These are phyloP conservation scores for Aspergillus ochraceus DNA, from an alignment of 2,329 filamentous ascomycete species.

Conservation along the genomic window DNA sequence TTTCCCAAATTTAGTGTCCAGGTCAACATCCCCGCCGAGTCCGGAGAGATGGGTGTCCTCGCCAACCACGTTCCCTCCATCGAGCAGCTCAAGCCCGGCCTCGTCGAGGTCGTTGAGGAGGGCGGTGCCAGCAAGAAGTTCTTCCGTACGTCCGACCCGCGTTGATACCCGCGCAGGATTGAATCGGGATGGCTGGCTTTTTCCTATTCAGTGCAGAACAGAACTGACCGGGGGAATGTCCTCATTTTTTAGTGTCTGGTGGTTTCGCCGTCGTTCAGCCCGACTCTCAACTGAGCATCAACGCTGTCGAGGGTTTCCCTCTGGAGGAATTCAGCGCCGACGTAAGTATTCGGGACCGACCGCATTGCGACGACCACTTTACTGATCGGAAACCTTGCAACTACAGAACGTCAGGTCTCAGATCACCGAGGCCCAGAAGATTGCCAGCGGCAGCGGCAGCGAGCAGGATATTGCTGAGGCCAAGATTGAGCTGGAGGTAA, in stretches of 20 bases:
- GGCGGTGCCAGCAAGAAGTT: conserved; percentile 86
- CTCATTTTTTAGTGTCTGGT: conserved; percentile 70
- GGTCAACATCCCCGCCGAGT: conserved; percentile 98
- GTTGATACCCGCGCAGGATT: conserved; percentile 4
- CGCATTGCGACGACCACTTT: neutral
- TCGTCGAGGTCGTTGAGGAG: conserved; percentile 96
- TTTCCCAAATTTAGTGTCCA: conserved; percentile 71
- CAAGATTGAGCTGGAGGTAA: conserved; percentile 97
- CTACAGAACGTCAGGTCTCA: conserved; percentile 74
- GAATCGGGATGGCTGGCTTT: conserved; percentile 1
- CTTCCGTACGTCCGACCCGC: conserved; percentile 71
- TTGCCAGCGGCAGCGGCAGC: conserved; percentile 83
- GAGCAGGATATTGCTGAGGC: conserved; percentile 98
- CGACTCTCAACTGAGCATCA: conserved; percentile 93
- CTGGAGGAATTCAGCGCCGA: conserved; percentile 96
- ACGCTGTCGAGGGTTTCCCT: conserved; percentile 92
- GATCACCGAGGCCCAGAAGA: conserved; percentile 93
- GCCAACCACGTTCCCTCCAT: conserved; percentile 98
- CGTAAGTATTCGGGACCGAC: conserved; percentile 37
- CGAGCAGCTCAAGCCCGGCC: conserved; percentile 96
- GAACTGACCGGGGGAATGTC: conserved; percentile 26
- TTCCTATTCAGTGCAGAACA: neutral
- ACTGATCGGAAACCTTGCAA: conserved; percentile 7
- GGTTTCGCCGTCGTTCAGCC: conserved; percentile 97
- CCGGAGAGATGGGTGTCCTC: conserved; percentile 98